These are phyloP conservation scores for Aureobasidium sp. DNA, from an alignment of 2,329 filamentous ascomycete genomes.

Conservation along the genomic window DNA sequence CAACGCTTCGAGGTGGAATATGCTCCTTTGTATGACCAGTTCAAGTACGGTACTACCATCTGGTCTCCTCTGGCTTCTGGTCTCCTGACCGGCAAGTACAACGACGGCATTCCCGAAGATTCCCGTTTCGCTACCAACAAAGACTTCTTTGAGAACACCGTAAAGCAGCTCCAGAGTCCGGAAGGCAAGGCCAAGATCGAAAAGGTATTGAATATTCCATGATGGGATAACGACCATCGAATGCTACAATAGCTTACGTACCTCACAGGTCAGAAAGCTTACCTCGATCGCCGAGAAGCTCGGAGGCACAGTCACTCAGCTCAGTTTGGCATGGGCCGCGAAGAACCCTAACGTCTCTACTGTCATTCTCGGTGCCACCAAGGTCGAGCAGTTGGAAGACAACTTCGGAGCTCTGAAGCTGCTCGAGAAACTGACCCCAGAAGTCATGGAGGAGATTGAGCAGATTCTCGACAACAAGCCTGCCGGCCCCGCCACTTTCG, in stretches of 20 bases:
- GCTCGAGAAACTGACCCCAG: slow-evolving; percentile 32
- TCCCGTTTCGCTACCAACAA: slow-evolving; percentile 55
- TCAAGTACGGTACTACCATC: slow-evolving; percentile 51
- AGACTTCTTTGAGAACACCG: slow-evolving; percentile 50
- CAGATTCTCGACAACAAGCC: slow-evolving; percentile 37
- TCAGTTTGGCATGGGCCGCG: slow-evolving; percentile 53
- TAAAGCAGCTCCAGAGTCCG: slow-evolving; percentile 44
- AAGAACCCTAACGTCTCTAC: slow-evolving; percentile 54
- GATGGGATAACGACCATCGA: too few relatives aligned
- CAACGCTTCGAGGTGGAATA: slow-evolving; percentile 57
- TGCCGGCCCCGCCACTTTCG: slow-evolving; percentile 25
- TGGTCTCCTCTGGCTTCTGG: slow-evolving; percentile 52
- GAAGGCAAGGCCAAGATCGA: slow-evolving; percentile 49
- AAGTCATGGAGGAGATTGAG: slow-evolving; percentile 40
- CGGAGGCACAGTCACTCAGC: slow-evolving; percentile 42
- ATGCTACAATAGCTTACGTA: not conserved
- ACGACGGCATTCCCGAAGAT: slow-evolving; percentile 54
- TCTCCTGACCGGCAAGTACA: slow-evolving; percentile 58
- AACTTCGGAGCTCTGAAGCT: slow-evolving; percentile 43
- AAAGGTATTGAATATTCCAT: too few relatives aligned
- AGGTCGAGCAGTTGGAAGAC: slow-evolving; percentile 44
- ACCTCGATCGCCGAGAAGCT: slow-evolving; percentile 45
- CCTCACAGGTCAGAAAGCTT: slow-evolving; percentile 43
- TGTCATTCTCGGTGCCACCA: slow-evolving; percentile 50
- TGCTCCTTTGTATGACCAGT: slow-evolving; percentile 50